phyloP scores from a whole-genome alignment of 768 basidiomycete species.

The Mycena rebaudengoi region DNA sequence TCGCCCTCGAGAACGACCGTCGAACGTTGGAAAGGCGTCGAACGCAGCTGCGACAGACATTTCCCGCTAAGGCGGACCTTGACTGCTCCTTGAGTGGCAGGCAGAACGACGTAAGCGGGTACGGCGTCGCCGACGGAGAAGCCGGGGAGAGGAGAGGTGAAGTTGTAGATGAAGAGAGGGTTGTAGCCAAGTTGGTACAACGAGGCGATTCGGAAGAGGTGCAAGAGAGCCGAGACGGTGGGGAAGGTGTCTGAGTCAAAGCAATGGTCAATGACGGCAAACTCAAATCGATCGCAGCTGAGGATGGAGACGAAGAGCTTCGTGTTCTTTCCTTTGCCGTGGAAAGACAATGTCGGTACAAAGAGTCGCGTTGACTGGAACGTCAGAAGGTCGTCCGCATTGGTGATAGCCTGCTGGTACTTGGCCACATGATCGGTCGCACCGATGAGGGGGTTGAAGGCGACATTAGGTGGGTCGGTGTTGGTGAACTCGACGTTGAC shows the following conservation, averaged over 20 bases:
- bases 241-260: slow-evolving; percentile 2
- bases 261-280: slow-evolving; percentile 17
- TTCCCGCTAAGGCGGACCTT: too few species aligned
- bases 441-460: slow-evolving; percentile 19
- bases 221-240: slow-evolving; percentile 19
- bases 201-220: slow-evolving; percentile 16
- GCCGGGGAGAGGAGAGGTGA: slow-evolving; percentile 6
- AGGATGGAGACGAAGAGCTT: slow-evolving; percentile 21
- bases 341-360: slow-evolving; percentile 22
- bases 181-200: slow-evolving; percentile 20
- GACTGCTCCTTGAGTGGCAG: too few species aligned
- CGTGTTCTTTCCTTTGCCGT: slow-evolving; percentile 17
- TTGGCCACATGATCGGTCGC: slow-evolving; percentile 10
- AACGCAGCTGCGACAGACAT: too few species aligned
- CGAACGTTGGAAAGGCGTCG: too few species aligned
- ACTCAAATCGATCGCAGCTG: slow-evolving; percentile 9
- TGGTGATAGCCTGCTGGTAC: slow-evolving; percentile 23
- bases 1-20: slow-evolving; percentile 17
- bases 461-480: slow-evolving; percentile 10
- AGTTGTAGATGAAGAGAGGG: slow-evolving; percentile 19
- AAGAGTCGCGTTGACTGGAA: slow-evolving; percentile 20
- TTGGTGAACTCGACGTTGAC: slow-evolving; percentile 20
- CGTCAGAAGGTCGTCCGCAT: slow-evolving; percentile 14
- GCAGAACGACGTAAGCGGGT: too few species aligned
- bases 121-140: too few species aligned